Evolutionary conservation across 495 filamentous ascomycete genomes (phyloP).

Genomic region (Amphirosellinia nigrospora): DNA sequence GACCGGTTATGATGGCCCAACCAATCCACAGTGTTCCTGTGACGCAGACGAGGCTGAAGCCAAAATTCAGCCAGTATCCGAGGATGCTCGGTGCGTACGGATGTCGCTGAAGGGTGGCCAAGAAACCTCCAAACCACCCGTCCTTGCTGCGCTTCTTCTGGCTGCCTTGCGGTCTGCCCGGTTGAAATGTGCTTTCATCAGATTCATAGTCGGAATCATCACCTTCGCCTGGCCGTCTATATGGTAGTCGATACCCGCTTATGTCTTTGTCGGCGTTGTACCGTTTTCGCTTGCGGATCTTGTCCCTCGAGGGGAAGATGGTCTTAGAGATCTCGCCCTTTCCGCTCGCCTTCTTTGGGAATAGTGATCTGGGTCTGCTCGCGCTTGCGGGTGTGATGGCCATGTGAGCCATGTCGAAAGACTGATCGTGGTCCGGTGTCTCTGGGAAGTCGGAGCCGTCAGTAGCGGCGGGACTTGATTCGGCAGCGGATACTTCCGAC

Average conservation of each 20-base stretch:
- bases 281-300: slow-evolving; percentile 55
- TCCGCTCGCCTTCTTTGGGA: slow-evolving; percentile 52
- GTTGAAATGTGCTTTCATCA: slow-evolving; percentile 44
- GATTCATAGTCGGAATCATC: slow-evolving; percentile 67
- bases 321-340: slow-evolving; percentile 48
- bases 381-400: slow-evolving; percentile 48
- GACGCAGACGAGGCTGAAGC: slow-evolving; percentile 77
- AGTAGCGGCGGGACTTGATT: slow-evolving; percentile 74
- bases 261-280: slow-evolving; percentile 49
- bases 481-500: slow-evolving; percentile 74
- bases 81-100: slow-evolving; percentile 86
- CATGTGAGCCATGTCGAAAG: slow-evolving; percentile 44
- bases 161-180: slow-evolving; percentile 31
- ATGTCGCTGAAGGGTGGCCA: slow-evolving; percentile 75
- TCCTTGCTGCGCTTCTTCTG: slow-evolving; percentile 45
- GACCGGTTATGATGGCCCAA: slow-evolving; percentile 69
- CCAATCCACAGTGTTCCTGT: slow-evolving; percentile 71
- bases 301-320: slow-evolving; percentile 40
- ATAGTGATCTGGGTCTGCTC: slow-evolving; percentile 45
- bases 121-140: slow-evolving; percentile 60
- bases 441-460: slow-evolving; percentile 68
- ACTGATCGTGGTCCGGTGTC: slow-evolving; percentile 49
- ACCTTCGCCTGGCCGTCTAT: slow-evolving; percentile 50
- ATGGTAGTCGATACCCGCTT: slow-evolving; percentile 48
- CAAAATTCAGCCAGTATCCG: slow-evolving; percentile 81